Evolutionary conservation across 2,329 filamentous ascomycete genomes (phyloP).

Genomic region (Madurella fahalii): DNA sequence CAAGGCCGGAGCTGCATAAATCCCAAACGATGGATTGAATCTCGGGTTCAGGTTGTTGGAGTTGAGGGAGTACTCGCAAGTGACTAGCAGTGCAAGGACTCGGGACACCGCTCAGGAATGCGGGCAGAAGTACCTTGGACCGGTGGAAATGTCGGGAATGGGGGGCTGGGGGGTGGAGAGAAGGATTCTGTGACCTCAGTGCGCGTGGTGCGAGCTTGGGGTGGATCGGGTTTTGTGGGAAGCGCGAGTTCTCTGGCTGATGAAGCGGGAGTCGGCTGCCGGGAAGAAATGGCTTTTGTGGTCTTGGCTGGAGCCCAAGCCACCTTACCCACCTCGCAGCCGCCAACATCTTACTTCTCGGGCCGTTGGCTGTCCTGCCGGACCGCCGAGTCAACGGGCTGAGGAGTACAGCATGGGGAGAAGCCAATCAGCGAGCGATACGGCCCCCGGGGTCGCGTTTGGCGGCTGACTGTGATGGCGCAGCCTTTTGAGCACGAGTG

Average conservation of each 20-base stretch:
- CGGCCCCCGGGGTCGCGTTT: not conserved
- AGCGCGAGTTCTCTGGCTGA: slow-evolving; percentile 6
- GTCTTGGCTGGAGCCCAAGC: slow-evolving; percentile 5
- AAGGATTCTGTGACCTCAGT: slow-evolving; percentile 21
- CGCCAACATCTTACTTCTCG: not conserved
- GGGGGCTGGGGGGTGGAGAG: slow-evolving; percentile 24
- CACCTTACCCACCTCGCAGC: not conserved
- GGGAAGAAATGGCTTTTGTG: slow-evolving; percentile 2
- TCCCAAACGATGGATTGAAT: slow-evolving; percentile 13
- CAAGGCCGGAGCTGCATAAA: slow-evolving; percentile 20
- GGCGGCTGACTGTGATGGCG: not conserved
- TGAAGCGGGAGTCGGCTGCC: not conserved
- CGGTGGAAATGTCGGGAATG: slow-evolving; percentile 16
- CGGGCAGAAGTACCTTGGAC: slow-evolving; percentile 25
- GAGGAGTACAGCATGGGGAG: not conserved
- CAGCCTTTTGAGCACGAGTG: not conserved
- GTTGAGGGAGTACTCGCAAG: slow-evolving; percentile 23
- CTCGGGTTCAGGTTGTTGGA: slow-evolving; percentile 20
- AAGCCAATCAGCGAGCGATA: not conserved
- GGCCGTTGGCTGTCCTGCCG: not conserved
- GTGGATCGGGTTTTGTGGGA: slow-evolving; percentile 24
- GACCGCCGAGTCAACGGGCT: not conserved
- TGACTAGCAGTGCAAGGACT: slow-evolving; percentile 23
- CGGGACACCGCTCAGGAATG: slow-evolving; percentile 21
- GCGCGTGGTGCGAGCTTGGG: slow-evolving; percentile 14